Base-by-base conservation (phyloP, 2,329 filamentous ascomycete species). In the Cordyceps militaris region DNA sequence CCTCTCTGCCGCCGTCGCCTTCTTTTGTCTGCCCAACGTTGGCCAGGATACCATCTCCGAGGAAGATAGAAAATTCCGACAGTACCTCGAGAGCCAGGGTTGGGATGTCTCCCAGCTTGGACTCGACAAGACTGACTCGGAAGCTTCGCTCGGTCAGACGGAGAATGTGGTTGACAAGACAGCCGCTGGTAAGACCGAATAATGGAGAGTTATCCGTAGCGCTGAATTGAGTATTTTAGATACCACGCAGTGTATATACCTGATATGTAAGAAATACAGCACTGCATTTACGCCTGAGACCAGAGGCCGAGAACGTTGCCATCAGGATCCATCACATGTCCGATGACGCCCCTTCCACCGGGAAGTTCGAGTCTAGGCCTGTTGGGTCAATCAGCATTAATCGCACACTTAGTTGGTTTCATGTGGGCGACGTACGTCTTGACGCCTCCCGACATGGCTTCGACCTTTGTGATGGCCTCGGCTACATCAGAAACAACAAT, bases 41-140 rank as follows among this genome's bases (percentile, higher is more conserved):
- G 85, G 85, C n/a, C 81, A 95, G 73, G 88, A 96, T 65, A 96
- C 90, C 0, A 95, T 97, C 61, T 82, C 85, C 1, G 66, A 80
- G 16, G 92, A 97, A 71, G 91, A 97, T 66, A 67, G 76, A 9
- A 80, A 81, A 44, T 97, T 96, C 75, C 81, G 89, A 34, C 80
- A 74, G 19, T 96, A 88, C 67, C 76, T 97, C 13, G 79, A 85
- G 66, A 74, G 74, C 26, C 79, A 93, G 59, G 91, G 91, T 3
- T 96, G 87, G 74, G 91, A 96, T 69, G 87, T 83, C 0, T 63
- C 72, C 3, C 77, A 81, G 67, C 69, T 83, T 14, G 80, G 80
- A 1, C 63, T 79, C 1, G 73, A 66, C 61, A 70, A 67, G 57
- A 44, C 47, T 5, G 69, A 72, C 48, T 49, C 49, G 23, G 50